Base-by-base conservation (phyloP, 2,329 filamentous ascomycete species). In the Sporothrix variecibatus region DNA sequence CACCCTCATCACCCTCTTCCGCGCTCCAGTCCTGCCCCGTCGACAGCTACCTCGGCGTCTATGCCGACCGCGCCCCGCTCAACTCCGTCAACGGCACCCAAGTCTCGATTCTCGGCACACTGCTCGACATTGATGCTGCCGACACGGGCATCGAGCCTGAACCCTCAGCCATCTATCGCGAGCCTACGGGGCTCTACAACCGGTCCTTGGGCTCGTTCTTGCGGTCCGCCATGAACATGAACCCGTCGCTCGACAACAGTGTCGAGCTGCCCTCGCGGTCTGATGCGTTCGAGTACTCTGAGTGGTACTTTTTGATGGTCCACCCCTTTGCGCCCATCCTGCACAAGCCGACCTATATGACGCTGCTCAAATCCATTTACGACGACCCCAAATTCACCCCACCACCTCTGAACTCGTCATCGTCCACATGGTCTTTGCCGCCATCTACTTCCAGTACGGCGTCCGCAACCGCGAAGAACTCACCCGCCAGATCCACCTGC, bases 371-470 rank as follows among this genome's bases (percentile, higher is more conserved):
- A 7, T 86, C 88, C 75, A 87, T 94, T 72, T 94, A 94, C 79
- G 91, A 94, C 78, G 91, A 94, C 72, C 85, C 87, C 20, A 84
- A 80, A 72, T 93, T 91, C 80, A 84, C 87, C 87, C 92, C 0
- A 87, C 88, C 0, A 81, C 87, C 0, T 87, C 92, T 1, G 91
- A 96, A 79, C 86, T 87, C 1, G 92, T 93, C 56, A 89, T 90
- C 74, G 86, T 94, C 0, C 92, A 95, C 81, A 93, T 95, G 89
- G 87, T 96, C 58, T 91, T 96, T 74, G 91, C 93, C 12, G 91
- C 90, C 69, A 92, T 95, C 78, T 91, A 91, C 79, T 94, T 92
- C 77, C 93, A 97, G 78, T 93, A 91, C 75, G 91, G 91, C n/a
- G 85, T 90, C 4, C 87, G 93, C 26, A 94, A 94, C 78, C 84